A percentile compares a stretch with the other conserved stretches of the same genome.
phyloP scores from a whole-genome alignment of 1,284 basidiomycete genomes.

The Sanghuangporus baumii region DNA sequence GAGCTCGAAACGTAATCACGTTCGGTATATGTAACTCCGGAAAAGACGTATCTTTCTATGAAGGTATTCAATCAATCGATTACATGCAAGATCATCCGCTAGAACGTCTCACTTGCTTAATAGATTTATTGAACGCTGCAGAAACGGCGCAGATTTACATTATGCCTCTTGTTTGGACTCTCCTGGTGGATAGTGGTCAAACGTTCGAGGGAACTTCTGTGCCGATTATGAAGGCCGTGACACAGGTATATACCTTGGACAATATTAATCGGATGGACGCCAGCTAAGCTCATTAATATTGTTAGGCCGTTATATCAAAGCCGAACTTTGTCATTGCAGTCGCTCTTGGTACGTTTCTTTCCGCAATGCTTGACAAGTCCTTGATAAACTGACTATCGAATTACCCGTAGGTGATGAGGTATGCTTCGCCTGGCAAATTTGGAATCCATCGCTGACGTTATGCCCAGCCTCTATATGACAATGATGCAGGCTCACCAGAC shows the following conservation, averaged over 20 bases:
- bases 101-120: neutral
- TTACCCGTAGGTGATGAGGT: conserved; percentile 3
- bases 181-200: conserved; percentile 8
- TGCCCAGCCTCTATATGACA: conserved; percentile 14
- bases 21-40: conserved; percentile 14
- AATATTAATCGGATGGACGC: too few species aligned
- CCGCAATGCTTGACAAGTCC: neutral
- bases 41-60: conserved; percentile 8
- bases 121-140: conserved; percentile 11
- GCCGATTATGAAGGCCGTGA: conserved; percentile 14
- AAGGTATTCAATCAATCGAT: neutral
- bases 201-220: neutral
- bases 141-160: conserved; percentile 12
- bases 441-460: neutral
- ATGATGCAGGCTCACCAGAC: conserved; percentile 12
- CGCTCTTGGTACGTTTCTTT: conserved; percentile 5
- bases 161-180: conserved; percentile 15
- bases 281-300: neutral
- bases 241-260: conserved; percentile 4
- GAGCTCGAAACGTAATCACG: conserved; percentile 16
- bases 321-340: conserved; percentile 12
- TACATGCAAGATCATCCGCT: neutral
- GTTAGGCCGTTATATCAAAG: conserved; percentile 12
- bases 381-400: neutral
- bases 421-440: neutral